These are phyloP conservation scores for Lagerstroemia speciosa DNA, from an alignment of 345 rosid genomes.

Conservation along the genomic window DNA sequence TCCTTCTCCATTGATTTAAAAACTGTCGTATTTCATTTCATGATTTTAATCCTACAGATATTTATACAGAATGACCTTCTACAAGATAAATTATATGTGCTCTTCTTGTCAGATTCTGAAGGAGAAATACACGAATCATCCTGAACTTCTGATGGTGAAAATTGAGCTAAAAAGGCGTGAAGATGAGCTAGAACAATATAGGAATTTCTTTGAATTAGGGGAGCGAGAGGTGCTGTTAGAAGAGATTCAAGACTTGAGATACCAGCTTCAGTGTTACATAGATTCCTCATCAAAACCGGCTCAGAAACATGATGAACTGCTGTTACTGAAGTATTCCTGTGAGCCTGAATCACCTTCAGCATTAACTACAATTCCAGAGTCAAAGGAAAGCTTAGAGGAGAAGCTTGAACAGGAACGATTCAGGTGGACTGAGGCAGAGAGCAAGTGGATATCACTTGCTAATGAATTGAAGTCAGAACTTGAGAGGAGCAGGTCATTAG, in stretches of 20 bases:
- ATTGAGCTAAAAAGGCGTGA: conserved; percentile 69
- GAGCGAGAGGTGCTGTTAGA: conserved; percentile 90
- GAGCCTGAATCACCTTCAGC: conserved; percentile 35
- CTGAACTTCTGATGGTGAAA: conserved; percentile 63
- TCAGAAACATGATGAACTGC: conserved; percentile 39
- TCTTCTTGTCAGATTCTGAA: conserved; percentile 60
- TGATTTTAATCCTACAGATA: not conserved
- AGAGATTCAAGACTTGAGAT: conserved; percentile 84
- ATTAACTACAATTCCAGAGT: conserved; percentile 48
- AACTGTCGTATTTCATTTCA: not conserved
- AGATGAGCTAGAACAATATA: conserved; percentile 73
- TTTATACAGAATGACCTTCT: not conserved
- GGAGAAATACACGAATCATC: conserved; percentile 88
- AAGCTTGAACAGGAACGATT: conserved; percentile 56
- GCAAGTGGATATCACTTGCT: conserved; percentile 84
- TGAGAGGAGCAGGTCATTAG: conserved; percentile 45
- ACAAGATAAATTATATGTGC: not conserved
- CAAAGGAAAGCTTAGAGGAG: conserved; percentile 50
- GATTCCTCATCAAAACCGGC: conserved; percentile 57
- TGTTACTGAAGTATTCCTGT: conserved; percentile 49
- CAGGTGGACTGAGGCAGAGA: conserved; percentile 71
- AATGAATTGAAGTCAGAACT: conserved; percentile 82
- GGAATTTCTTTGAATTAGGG: conserved; percentile 72
- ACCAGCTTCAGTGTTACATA: conserved; percentile 65
- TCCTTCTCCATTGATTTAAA: not conserved